Percentiles rank a stretch among this genome's conserved stretches.
These are phyloP conservation scores for Boletus barrowsii DNA, from an alignment of 768 basidiomycete species.

Conservation along the genomic window DNA sequence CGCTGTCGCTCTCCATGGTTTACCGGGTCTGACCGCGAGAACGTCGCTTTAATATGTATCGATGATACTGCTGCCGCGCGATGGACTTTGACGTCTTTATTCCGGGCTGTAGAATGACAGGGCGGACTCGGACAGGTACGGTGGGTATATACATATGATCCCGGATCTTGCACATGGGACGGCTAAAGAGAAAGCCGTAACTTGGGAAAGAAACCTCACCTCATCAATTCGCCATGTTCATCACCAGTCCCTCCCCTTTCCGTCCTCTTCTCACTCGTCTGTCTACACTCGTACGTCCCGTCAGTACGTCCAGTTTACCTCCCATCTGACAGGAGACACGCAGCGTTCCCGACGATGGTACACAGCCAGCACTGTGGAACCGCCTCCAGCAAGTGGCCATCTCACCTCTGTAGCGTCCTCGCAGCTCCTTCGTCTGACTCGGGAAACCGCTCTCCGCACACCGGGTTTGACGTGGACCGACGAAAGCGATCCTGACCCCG, in stretches of 20 bases:
- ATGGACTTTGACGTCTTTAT: not conserved
- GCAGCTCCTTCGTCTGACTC: conserved; percentile 56
- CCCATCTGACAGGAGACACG: not conserved
- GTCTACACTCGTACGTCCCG: conserved; percentile 15
- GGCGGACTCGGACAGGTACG: not conserved
- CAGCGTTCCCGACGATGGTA: conserved; percentile 39
- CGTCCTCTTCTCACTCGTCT: conserved; percentile 21
- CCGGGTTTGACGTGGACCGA: conserved; percentile 73
- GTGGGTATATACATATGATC: conserved; percentile 8
- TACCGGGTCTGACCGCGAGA: conserved; percentile 15
- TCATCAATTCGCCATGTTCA: conserved; percentile 23
- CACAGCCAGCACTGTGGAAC: conserved; percentile 49
- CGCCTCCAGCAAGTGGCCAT: conserved; percentile 80
- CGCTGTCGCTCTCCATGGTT: conserved; percentile 75
- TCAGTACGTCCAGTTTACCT: not conserved
- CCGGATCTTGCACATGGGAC: conserved; percentile 28
- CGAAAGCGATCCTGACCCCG: conserved; percentile 43
- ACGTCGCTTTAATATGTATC: not conserved
- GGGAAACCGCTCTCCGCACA: conserved; percentile 69
- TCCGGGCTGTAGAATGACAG: not conserved
- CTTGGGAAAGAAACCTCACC: not conserved
- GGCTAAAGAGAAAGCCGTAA: not conserved
- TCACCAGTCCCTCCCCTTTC: conserved; percentile 5
- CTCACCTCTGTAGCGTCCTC: conserved; percentile 71
- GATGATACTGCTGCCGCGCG: not conserved